phyloP scores from a whole-genome alignment of 768 basidiomycete genomes.

The Tephrocybe rancida region DNA sequence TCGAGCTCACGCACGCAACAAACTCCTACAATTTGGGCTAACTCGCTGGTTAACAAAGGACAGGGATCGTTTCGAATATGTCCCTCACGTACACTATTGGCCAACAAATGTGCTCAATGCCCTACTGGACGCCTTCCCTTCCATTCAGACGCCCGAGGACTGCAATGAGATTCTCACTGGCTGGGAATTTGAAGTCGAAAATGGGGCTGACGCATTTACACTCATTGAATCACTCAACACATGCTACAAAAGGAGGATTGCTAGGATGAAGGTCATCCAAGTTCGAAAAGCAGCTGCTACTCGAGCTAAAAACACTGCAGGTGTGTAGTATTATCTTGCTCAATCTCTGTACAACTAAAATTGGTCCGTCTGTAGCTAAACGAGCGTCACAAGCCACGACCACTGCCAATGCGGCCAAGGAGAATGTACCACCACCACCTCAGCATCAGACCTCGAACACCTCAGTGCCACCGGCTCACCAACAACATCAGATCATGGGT shows the following conservation, averaged over 20 bases:
- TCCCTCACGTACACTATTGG: not conserved
- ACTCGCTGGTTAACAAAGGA: not conserved
- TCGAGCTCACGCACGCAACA: not conserved
- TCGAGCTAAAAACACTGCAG: slow-evolving; percentile 3
- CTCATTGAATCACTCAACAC: slow-evolving; percentile 4
- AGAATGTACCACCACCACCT: too few species aligned
- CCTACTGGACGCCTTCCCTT: not conserved
- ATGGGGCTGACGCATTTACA: not conserved
- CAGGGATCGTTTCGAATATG: not conserved
- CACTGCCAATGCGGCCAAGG: too few species aligned
- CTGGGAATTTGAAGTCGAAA: not conserved
- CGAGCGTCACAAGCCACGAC: too few species aligned
- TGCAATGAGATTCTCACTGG: not conserved
- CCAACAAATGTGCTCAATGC: not conserved
- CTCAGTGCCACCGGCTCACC: too few species aligned
- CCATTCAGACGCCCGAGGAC: not conserved
- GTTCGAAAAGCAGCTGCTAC: slow-evolving; percentile 7
- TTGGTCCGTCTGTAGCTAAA: too few species aligned
- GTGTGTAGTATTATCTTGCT: not conserved
- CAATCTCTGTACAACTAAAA: too few species aligned
- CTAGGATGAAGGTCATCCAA: slow-evolving; percentile 3
- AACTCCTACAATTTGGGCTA: not conserved
- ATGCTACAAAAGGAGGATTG: not conserved
- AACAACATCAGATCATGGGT: too few species aligned
- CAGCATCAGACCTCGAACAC: too few species aligned